Evolutionary conservation across 1,284 basidiomycete species (phyloP), one percentile per base, ranked within the genome.

Genomic region (Lentinus polychrous): DNA sequence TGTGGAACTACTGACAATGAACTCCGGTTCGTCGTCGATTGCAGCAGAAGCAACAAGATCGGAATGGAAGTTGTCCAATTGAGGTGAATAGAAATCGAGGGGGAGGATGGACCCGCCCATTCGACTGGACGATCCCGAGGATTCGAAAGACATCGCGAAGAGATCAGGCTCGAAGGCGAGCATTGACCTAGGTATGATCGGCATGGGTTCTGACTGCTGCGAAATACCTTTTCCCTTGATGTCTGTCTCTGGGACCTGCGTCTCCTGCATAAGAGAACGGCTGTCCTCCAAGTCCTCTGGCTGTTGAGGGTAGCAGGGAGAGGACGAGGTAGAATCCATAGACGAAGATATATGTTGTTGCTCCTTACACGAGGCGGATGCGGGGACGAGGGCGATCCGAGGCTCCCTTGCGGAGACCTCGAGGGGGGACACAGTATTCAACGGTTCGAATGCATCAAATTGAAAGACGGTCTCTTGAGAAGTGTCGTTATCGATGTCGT

Each of bases 401-500:
- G 54, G 51, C 46, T 54, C 52, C 55, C 55, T 55, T 55, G 57
- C 58, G 55, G 50, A 42, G 34, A 52, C 60, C 62, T 60, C 59
- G 56, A 61, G 62, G 62, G 50, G 50, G 52, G 47, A 48, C 48
- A 46, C 43, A 44, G 43, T 45, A 39, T 56, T 49, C 43, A 57
- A 54, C 49, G 53, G 50, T 50, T 77, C 73, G 67, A 67, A 73
- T 48, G 70, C 60, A 57, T 78, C 76, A 59, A 80, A 76, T 53
- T 71, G 67, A 60, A 77, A 76, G 60, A 79, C 60, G 43, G 70
- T 60, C 53, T 73, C 71, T 27, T 27, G 27, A 27, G 27, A 27
- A 27, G 27, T 27, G 50, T 74, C 71, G 71, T 73, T 75, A 76
- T 81, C 76, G 73, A 76, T 75, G 64, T 67, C 66, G 66, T 67